These are phyloP conservation scores for Amanita rubescens DNA, from an alignment of 768 basidiomycete genomes.

Conservation along the genomic window DNA sequence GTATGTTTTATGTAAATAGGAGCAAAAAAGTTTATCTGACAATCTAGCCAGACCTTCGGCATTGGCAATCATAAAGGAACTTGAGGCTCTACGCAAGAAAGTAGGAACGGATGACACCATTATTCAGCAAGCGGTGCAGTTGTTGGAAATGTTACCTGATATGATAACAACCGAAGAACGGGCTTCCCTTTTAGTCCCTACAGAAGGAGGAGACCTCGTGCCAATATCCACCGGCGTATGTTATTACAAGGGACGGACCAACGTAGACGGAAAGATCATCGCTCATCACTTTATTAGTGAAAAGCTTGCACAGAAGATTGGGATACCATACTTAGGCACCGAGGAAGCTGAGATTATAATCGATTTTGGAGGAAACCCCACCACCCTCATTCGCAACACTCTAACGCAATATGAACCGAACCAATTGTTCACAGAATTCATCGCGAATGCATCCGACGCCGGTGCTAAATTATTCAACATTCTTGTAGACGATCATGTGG, in stretches of 20 bases:
- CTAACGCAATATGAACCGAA: constrained; percentile 33
- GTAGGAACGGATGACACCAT: constrained; percentile 7
- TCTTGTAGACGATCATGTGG: constrained; percentile 26
- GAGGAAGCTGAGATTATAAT: constrained; percentile 22
- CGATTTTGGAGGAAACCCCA: constrained; percentile 37
- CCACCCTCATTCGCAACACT: constrained; percentile 34
- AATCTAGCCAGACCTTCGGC: constrained; percentile 22
- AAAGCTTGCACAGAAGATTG: constrained; percentile 22
- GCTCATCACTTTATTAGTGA: constrained; percentile 27
- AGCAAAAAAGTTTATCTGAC: not conserved
- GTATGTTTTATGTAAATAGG: constrained; percentile 16
- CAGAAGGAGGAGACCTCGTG: constrained; percentile 18
- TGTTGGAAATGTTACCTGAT: constrained; percentile 23
- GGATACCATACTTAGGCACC: constrained; percentile 27
- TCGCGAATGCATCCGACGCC: constrained; percentile 49
- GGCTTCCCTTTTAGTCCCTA: constrained; percentile 28
- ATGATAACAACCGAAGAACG: constrained; percentile 17
- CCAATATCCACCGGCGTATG: constrained; percentile 24
- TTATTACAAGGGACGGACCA: constrained; percentile 33
- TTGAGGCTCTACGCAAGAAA: constrained; percentile 15
- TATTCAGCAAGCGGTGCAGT: constrained; percentile 17
- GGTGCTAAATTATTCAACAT: constrained; percentile 35
- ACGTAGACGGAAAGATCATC: constrained; percentile 12
- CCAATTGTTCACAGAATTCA: constrained; percentile 40
- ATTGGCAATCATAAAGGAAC: constrained; percentile 19